Conservation (phyloP, 805 yeast genomes). For the Schwanniomyces vanrijiae region DNA sequence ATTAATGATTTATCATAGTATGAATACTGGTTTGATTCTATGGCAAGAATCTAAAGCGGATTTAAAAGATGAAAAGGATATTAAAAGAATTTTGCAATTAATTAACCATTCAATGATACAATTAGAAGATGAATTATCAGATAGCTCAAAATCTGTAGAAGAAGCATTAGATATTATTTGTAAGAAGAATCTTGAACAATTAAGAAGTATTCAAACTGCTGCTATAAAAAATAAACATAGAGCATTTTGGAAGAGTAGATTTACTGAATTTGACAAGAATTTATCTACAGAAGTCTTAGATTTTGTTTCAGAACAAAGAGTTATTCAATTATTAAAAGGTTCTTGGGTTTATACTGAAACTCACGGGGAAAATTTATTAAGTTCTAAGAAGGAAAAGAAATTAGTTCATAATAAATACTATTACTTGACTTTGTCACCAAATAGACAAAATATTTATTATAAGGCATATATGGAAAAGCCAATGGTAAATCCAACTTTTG, state of each 20-base stretch:
- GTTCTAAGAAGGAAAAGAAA: constrained; percentile 14
- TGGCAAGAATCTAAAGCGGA: constrained; percentile 66
- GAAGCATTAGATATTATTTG: constrained; percentile 46
- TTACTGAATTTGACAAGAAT: constrained; percentile 48
- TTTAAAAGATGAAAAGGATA: constrained; percentile 44
- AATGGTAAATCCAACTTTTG: constrained; percentile 53
- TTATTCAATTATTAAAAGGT: constrained; percentile 69
- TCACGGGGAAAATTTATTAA: constrained; percentile 39
- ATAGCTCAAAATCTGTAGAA: constrained; percentile 32
- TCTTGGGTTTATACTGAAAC: constrained; percentile 74
- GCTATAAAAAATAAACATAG: constrained; percentile 36
- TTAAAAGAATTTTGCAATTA: constrained; percentile 48
- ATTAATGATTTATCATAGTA: constrained; percentile 52
- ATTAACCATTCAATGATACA: constrained; percentile 31
- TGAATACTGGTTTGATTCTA: constrained; percentile 56
- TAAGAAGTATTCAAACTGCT: constrained; percentile 56
- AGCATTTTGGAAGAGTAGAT: constrained; percentile 45
- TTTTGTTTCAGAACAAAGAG: constrained; percentile 75
- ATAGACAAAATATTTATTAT: constrained; percentile 58
- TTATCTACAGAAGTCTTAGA: constrained; percentile 60
- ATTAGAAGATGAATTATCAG: constrained; percentile 26
- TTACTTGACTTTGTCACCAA: constrained; percentile 66
- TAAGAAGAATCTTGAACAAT: constrained; percentile 41
- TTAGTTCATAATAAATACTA: constrained; percentile 37
- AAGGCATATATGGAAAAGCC: constrained; percentile 56